These are phyloP conservation scores for Pestalotiopsis sp. DNA, from an alignment of 2,329 filamentous ascomycete genomes.

Conservation along the genomic window DNA sequence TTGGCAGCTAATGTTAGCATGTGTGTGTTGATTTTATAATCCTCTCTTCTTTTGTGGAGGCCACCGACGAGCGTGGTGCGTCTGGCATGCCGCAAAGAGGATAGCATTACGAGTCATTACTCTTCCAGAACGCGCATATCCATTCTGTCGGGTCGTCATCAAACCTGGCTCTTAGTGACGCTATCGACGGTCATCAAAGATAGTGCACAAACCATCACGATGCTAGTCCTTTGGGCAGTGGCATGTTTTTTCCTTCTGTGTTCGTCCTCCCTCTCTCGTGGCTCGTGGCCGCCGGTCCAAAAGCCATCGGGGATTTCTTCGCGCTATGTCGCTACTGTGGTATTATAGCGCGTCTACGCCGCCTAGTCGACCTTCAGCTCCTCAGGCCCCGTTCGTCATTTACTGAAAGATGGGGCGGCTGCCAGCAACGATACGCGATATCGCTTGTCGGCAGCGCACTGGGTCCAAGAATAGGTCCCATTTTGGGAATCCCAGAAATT, in stretches of 20 bases:
- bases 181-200: constrained; percentile 2
- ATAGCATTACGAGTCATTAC: neutral
- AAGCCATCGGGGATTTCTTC: constrained; percentile 1
- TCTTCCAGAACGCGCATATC: neutral
- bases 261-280: neutral
- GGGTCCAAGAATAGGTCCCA: no score
- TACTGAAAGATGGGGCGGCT: neutral
- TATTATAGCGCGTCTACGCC: neutral
- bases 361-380: neutral
- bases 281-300: neutral
- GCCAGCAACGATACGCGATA: neutral
- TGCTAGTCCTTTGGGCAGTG: neutral
- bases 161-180: neutral
- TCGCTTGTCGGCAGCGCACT: neutral
- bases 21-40: neutral
- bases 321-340: neutral
- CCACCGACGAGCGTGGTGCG: neutral
- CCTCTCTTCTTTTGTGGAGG: neutral
- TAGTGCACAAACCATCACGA: neutral
- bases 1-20: neutral
- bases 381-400: neutral
- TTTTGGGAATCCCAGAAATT: no score
- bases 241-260: no score
- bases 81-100: neutral
- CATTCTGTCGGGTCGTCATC: neutral